Evolutionary conservation across 495 filamentous ascomycete genomes (phyloP), one percentile per base, ranked within the genome.

Genomic region (Penicillium riverlandense): DNA sequence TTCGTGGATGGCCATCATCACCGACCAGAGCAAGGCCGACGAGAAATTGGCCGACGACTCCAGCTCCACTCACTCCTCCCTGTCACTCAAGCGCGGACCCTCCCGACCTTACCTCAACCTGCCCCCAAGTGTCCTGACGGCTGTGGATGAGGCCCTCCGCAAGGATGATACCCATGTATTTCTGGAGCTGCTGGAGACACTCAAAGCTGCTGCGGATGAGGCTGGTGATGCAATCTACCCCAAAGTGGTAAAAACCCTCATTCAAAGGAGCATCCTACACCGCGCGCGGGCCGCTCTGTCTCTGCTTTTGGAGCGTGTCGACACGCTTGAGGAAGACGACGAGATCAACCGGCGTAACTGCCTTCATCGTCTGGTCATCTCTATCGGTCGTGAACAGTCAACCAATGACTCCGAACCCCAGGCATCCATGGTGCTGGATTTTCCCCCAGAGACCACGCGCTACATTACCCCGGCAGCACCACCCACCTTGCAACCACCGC

Each of bases 281-380:
- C 78, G 78, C 39, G 75, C 88, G 2, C 80, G 74, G 48, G 54
- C 62, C 11, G 90, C 80, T 50, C 83, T 95, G 45, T 65, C 74
- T n/a, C 70, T 72, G 34, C 74, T 96, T 1, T 62, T 98, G 7
- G 67, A 67, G 6, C 68, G 78, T 12, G 76, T 90, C 29, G 75
- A 78, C 6, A 78, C 76, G 3, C 71, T 97, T 2, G 81, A 94
- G 38, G 89, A 95, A 53, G 79, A 86, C 2, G 84, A 91, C 54
- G 92, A 96, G 62, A 86, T 97, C 50, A 95, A 96, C 62, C 82
- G 83, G 52, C 86, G 91, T 8, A 98, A 96, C 55, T 90, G 88
- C 54, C 78, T 98, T 15, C 92, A 98, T 58, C 81, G 92, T 11
- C 71, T 96, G 8, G 83, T 97, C 36, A 94, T 96, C 48, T 80